A percentile compares a stretch with the other conserved stretches of the same genome.
Evolutionary conservation across 1,284 basidiomycete species (phyloP).

Genomic region (Ustilago bromivora): DNA sequence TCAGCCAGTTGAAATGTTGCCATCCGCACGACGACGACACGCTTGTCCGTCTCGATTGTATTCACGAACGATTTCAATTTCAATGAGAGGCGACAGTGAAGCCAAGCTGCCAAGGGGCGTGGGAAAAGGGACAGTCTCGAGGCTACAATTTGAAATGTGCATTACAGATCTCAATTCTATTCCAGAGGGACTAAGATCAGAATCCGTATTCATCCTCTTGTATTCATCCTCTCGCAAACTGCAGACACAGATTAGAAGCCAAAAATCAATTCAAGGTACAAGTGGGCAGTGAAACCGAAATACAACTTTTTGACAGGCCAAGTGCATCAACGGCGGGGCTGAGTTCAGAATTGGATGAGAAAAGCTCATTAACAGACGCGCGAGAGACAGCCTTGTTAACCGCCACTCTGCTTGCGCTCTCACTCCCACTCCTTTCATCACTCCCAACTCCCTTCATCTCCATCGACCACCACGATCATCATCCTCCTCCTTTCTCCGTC

Average conservation of each 20-base stretch:
- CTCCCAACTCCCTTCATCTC: no score
- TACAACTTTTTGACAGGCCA: neutral
- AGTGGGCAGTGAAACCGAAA: slow-evolving; percentile 11
- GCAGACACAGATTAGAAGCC: neutral
- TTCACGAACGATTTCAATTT: no score
- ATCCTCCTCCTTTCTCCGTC: slow-evolving; percentile 7
- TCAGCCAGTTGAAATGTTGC: neutral
- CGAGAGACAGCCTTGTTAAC: neutral
- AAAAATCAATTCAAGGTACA: slow-evolving; percentile 25
- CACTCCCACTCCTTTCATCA: neutral
- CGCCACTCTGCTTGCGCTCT: neutral
- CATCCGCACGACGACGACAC: neutral
- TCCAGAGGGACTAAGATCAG: no score
- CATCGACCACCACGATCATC: neutral
- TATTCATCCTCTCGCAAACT: neutral
- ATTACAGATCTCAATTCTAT: no score
- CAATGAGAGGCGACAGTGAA: no score
- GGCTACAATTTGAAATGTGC: no score
- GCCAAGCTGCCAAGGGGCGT: no score
- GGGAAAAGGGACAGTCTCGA: no score
- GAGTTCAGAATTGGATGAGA: slow-evolving; percentile 5
- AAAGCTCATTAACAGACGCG: neutral
- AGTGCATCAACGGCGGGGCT: neutral
- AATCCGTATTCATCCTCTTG: no score
- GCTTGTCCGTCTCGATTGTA: no score